Evolutionary conservation across 164 flowering plant genomes (phyloP), one percentile per base, ranked within the genome.

Genomic region (Buxus sempervirens): DNA sequence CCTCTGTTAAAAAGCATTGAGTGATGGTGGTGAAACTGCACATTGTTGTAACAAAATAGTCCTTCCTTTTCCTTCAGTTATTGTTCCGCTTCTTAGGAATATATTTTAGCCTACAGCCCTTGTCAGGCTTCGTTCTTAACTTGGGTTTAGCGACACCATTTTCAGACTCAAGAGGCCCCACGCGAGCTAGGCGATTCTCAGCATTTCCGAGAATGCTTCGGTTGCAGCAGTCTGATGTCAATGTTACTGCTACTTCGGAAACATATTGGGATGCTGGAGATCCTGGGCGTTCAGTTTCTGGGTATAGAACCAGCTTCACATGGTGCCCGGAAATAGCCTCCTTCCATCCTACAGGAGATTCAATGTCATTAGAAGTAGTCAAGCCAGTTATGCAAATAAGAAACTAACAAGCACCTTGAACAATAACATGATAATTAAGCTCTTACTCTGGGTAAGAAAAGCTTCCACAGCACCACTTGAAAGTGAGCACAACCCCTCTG

Each of bases 371-470:
- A 48, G 24, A 53, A 14, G 20, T 6, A 8, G 8, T 57, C 0
- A 23, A 32, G 38, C 5, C 38, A 32, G 38, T 32, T 32, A 32
- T 32, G 38, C 38, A 3, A 32, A 32, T 32, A 32, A 32, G 7
- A 3, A 3, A 14, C 9, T 23, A 22, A 23, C 25, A 57, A 57
- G 60, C 10, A 7, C 25, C 60, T 9, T 21, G 12, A n/a, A 57
- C 4, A 57, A 23, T 9, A 57, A 45, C 5, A 4, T 45, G 14
- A 45, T 4, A 45, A 32, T 26, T 12, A 67, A 75, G 18, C 64
- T 48, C 91, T 74, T 85, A 93, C 98, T 82, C 73, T 83, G 75
- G 15, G 79, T 69, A 54, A 90, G 93, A 74, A 92, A 92, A 45
- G 81, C 88, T 79, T 79, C 75, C 42, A 88, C 96, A 56, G 72